Conservation (phyloP, 805 yeast genomes). For the Yarrowia keelungensis region DNA sequence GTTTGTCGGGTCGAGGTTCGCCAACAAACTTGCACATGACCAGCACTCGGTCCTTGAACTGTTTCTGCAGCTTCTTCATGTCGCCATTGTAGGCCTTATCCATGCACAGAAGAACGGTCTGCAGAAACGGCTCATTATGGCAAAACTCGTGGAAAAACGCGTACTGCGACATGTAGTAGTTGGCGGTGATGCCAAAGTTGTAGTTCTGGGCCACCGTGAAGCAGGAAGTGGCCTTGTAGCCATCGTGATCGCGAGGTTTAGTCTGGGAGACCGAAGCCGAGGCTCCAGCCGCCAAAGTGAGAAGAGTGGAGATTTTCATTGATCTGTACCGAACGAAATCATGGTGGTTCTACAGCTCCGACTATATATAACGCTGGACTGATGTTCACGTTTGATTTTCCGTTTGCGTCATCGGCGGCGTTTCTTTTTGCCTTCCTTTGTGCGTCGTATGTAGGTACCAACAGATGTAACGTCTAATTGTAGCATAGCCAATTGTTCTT, state of each 20-base stretch:
- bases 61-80: conserved; percentile 8
- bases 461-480: conserved; percentile 4
- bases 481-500: conserved; percentile 14
- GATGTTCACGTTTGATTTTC: background rate
- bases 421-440: background rate
- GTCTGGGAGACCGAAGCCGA: conserved; percentile 21
- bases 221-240: conserved; percentile 12
- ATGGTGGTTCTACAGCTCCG: background rate
- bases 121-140: conserved; percentile 10
- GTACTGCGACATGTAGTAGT: conserved; percentile 11
- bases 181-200: conserved; percentile 27
- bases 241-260: conserved; percentile 28
- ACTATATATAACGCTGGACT: background rate
- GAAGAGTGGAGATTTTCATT: conserved; percentile 5
- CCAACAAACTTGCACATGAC: conserved; percentile 29
- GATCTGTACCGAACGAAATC: background rate
- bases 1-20: background rate
- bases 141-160: conserved; percentile 32
- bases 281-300: conserved; percentile 13
- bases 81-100: conserved; percentile 20
- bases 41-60: conserved; percentile 16
- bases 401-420: conserved; percentile 13
- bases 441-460: conserved; percentile 28
- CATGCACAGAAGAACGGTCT: conserved; percentile 28
- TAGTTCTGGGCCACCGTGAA: conserved; percentile 21